Base-by-base conservation (phyloP, 345 rosid species). In the Physaria fendleri region DNA sequence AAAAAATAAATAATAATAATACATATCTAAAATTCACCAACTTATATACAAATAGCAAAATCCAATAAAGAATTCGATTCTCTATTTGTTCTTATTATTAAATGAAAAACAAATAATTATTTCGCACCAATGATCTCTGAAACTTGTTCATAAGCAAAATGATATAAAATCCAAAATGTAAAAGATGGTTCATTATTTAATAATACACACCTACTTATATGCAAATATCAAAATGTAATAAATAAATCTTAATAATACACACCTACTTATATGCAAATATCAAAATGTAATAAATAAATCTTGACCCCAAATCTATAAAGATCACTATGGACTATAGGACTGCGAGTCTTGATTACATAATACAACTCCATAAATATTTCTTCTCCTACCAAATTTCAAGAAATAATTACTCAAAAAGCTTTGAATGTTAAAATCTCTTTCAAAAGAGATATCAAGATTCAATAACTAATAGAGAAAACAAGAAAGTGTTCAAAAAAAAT, bases 401-500 rank as follows among this genome's bases (percentile, higher is more conserved):
- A 44, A 49, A n/a, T 17, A 68, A 52, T 59, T 49, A 50, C 60
- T 54, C 37, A 17, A 30, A 57, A 22, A 14, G 50, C 51, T 30
- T 27, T 40, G 40, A 46, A 11, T 46, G 63, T 65, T 34, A 38
- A 56, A 20, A n/a, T 24, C 54, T 44, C 40, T 22, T 67, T 53
- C 46, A 25, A 37, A 37, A 23, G 67, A 52, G 33, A 45, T 43
- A 38, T 2, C 62, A 61, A n/a, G 64, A 53, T 62, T 54, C 35
- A 24, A 25, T 28, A 41, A 56, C 6, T 33, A 58, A 59, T 11
- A 40, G 60, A 56, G 71, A 56, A 34, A 57, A n/a, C 65, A 56
- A 42, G 53, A 32, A 64, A 64, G 65, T n/a, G 49, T 44, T 71
- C 70, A 64, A 71, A 71, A 64, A 71, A n/a, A n/a, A n/a, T n/a